Conservation (phyloP, 2,329 filamentous ascomycete species). For the Hypocreales sp. region DNA sequence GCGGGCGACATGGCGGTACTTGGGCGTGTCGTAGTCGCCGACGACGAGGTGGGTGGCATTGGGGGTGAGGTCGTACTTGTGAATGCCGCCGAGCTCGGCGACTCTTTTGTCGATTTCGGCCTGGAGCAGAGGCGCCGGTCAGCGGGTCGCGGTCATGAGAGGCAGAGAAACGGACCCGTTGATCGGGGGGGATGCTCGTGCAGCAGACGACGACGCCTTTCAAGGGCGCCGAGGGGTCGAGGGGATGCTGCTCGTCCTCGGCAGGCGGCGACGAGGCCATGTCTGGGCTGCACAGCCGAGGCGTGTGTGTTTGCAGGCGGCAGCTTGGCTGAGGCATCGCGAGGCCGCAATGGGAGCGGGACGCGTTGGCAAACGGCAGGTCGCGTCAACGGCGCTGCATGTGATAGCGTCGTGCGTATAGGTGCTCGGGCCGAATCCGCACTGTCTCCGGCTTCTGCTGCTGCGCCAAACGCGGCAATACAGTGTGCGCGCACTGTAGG, state of each 20-base stretch:
- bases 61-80: constrained; percentile 86
- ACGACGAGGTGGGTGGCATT: constrained; percentile 92
- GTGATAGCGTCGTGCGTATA: constrained; percentile 1
- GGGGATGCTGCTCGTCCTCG: constrained; percentile 13
- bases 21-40: constrained; percentile 75
- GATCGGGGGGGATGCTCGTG: constrained; percentile 67
- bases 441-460: no score
- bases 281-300: not conserved
- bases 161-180: constrained; percentile 42
- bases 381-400: not conserved
- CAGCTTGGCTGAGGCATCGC: no score
- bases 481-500: no score
- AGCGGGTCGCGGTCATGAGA: constrained; percentile 1
- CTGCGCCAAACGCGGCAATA: no score
- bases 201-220: constrained; percentile 69
- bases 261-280: constrained; percentile 13
- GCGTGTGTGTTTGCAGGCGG: constrained; percentile 1
- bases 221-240: constrained; percentile 49
- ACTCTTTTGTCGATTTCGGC: constrained; percentile 47
- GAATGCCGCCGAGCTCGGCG: constrained; percentile 67
- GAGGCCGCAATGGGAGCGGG: no score
- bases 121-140: constrained; percentile 12
- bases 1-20: constrained; percentile 90
- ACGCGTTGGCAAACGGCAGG: constrained; percentile 1
- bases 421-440: not conserved